phyloP scores from a whole-genome alignment of 257 asterid species.

The Capsicum chinense region DNA sequence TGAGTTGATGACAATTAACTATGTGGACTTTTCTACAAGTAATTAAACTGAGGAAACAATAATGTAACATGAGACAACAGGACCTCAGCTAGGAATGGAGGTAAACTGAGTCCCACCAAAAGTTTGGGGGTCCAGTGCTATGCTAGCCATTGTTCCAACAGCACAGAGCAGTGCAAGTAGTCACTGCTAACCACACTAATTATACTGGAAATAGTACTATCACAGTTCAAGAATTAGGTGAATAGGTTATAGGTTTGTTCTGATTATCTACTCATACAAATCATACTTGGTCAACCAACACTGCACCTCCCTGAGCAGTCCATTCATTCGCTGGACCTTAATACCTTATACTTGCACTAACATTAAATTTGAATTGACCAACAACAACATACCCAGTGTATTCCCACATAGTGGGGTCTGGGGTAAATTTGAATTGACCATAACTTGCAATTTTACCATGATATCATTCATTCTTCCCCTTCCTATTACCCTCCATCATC shows the following conservation, averaged over 20 bases:
- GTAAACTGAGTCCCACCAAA: not conserved
- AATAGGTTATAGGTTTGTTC: not conserved
- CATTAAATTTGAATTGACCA: not conserved
- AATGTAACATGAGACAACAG: not conserved
- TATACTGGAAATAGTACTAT: not conserved
- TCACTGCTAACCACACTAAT: not conserved
- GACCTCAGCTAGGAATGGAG: not conserved
- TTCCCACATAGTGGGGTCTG: too few species aligned
- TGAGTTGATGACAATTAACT: not conserved
- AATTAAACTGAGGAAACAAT: not conserved
- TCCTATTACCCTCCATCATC: not conserved
- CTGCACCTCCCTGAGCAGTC: not conserved
- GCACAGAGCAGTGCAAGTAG: not conserved
- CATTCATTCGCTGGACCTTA: not conserved
- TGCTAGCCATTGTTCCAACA: conserved; percentile 5
- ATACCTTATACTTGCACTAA: not conserved
- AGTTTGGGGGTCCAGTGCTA: not conserved
- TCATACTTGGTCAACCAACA: not conserved
- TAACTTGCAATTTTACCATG: not conserved
- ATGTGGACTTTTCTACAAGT: not conserved
- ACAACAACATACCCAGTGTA: too few species aligned
- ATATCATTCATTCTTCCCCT: not conserved
- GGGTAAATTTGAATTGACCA: not conserved
- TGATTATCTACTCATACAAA: not conserved
- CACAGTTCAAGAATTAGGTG: not conserved